Percentiles rank a stretch among this genome's conserved stretches.
phyloP scores from a whole-genome alignment of 2,329 filamentous ascomycete species.

The Hypoxylon sp. region DNA sequence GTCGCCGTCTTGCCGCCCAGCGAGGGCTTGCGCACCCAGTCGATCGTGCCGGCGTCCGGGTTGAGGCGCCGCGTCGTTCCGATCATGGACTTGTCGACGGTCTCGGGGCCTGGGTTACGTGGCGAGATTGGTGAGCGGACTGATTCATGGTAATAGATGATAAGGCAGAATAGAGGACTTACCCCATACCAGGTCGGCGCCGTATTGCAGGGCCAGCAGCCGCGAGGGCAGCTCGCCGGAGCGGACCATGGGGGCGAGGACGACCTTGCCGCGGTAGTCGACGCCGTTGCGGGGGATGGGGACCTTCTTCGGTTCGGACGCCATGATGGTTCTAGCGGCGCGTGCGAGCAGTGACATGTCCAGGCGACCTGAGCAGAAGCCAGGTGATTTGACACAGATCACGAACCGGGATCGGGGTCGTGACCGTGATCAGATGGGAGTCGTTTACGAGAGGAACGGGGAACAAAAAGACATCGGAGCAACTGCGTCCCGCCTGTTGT shows the following conservation, averaged over 20 bases:
- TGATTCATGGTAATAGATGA: background rate
- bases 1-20: constrained; percentile 70
- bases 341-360: constrained; percentile 39
- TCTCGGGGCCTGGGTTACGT: constrained; percentile 77
- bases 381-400: background rate
- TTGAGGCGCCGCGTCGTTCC: constrained; percentile 83
- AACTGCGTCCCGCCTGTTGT: background rate
- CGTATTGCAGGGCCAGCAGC: constrained; percentile 89
- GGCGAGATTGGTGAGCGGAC: background rate
- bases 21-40: constrained; percentile 81
- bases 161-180: constrained; percentile 41
- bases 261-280: constrained; percentile 92
- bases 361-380: constrained; percentile 9
- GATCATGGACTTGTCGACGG: constrained; percentile 90
- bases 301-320: constrained; percentile 68
- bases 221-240: constrained; percentile 95
- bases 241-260: constrained; percentile 96
- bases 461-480: background rate
- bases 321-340: constrained; percentile 62
- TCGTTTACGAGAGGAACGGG: background rate
- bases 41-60: constrained; percentile 77
- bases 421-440: background rate
- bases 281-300: constrained; percentile 88
- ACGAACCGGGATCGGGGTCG: background rate
- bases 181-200: constrained; percentile 97